These are phyloP conservation scores for Metschnikowia kunwiensis DNA, from an alignment of 805 yeast genomes.

Conservation along the genomic window DNA sequence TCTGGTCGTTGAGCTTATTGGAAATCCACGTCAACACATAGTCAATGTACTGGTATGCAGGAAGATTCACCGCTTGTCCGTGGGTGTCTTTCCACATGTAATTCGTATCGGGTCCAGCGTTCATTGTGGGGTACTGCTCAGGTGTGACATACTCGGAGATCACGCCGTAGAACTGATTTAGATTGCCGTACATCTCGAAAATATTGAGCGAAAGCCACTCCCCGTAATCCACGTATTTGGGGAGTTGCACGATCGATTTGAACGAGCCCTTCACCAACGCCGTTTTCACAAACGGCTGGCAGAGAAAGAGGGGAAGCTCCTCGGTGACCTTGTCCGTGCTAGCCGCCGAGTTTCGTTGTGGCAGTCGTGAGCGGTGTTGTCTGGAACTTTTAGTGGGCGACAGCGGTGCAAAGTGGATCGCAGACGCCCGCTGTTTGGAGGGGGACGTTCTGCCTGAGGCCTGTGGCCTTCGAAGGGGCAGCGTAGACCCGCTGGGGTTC, in stretches of 20 bases:
- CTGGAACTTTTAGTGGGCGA: slow-evolving; percentile 23
- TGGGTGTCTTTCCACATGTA: slow-evolving; percentile 83
- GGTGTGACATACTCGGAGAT: slow-evolving; percentile 88
- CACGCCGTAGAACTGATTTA: slow-evolving; percentile 88
- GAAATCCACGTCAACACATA: slow-evolving; percentile 88
- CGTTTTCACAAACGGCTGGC: slow-evolving; percentile 91
- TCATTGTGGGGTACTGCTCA: slow-evolving; percentile 88
- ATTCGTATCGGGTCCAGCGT: slow-evolving; percentile 89
- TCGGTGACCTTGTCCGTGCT: slow-evolving; percentile 11
- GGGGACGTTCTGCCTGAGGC: slow-evolving; percentile 41
- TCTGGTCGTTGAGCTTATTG: slow-evolving; percentile 82
- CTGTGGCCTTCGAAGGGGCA: slow-evolving; percentile 36
- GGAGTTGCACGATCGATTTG: slow-evolving; percentile 90
- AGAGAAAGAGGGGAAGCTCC: slow-evolving; percentile 62
- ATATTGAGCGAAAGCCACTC: slow-evolving; percentile 96
- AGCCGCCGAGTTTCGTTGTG: slow-evolving; percentile 11
- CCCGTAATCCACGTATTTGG: slow-evolving; percentile 88
- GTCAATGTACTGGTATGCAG: slow-evolving; percentile 92
- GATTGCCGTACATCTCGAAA: slow-evolving; percentile 81
- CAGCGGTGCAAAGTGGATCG: slow-evolving; percentile 24
- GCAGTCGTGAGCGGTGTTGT: slow-evolving; percentile 18
- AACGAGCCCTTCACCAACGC: slow-evolving; percentile 95
- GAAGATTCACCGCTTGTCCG: slow-evolving; percentile 78
- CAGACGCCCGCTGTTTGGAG: slow-evolving; percentile 27
- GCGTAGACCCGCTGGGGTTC: slow-evolving; percentile 31